Evolutionary conservation across 352 stramenopile genomes (phyloP).

Genomic region (Phytopythium mirpurense): DNA sequence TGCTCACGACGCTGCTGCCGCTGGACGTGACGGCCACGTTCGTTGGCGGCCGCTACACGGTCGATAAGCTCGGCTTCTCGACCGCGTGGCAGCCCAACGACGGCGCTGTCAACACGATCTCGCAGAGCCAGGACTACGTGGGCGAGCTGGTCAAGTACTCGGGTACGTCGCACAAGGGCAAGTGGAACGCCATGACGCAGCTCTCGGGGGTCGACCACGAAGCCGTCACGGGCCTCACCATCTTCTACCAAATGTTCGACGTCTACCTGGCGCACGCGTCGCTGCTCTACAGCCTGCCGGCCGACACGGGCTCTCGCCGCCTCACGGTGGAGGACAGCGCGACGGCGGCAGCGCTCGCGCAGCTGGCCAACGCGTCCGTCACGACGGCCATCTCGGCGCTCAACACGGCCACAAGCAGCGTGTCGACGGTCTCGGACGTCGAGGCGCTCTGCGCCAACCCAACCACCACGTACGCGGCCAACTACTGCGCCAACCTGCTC

Average conservation of each 20-base stretch:
- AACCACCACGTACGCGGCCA: conserved; percentile 25
- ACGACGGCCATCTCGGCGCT: conserved; percentile 26
- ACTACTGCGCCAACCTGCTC: conserved; percentile 26
- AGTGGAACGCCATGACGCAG: conserved; percentile 48
- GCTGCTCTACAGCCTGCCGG: conserved; percentile 12
- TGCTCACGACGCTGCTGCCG: conserved; percentile 42
- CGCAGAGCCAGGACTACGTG: conserved; percentile 28
- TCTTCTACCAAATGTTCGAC: conserved; percentile 18
- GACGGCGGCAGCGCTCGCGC: conserved; percentile 1
- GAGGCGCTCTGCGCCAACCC: conserved; percentile 18
- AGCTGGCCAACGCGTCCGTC: conserved; percentile 13
- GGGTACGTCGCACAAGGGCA: conserved; percentile 27
- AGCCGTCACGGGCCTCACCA: conserved; percentile 20
- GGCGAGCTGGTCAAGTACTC: conserved; percentile 20
- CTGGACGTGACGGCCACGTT: conserved; percentile 29
- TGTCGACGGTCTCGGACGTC: conserved; percentile 31
- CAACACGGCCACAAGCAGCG: conserved; percentile 24
- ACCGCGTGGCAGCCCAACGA: conserved; percentile 43
- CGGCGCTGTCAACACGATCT: conserved; percentile 39
- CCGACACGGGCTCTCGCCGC: conserved; percentile 12
- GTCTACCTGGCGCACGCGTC: conserved; percentile 11
- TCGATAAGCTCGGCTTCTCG: conserved; percentile 22
- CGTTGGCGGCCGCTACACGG: conserved; percentile 26
- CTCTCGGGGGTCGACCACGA: conserved; percentile 24
- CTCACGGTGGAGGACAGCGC: neutral